Conservation (phyloP, 2,329 filamentous ascomycete species). For the Camptophora hylomeconis region DNA sequence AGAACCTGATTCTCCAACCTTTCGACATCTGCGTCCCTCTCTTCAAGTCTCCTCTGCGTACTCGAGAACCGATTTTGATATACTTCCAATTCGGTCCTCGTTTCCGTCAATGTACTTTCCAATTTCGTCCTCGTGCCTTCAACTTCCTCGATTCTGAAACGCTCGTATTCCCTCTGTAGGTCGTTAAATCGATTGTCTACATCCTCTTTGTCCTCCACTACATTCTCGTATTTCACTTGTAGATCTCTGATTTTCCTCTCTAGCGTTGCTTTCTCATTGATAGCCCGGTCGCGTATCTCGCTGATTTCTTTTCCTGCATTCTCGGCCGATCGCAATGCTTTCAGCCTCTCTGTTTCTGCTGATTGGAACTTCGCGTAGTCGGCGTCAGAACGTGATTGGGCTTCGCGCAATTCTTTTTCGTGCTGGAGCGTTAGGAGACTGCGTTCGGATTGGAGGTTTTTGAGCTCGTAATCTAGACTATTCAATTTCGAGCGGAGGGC, state of each 20-base stretch:
- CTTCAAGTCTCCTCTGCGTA: slow-evolving; percentile 52
- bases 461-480: slow-evolving; percentile 74
- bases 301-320: slow-evolving; percentile 40
- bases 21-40: slow-evolving; percentile 59
- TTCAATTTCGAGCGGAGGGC: slow-evolving; percentile 82
- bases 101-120: slow-evolving; percentile 39
- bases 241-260: slow-evolving; percentile 42
- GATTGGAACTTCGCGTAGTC: slow-evolving; percentile 60
- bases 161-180: slow-evolving; percentile 51
- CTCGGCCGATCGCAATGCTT: slow-evolving; percentile 42
- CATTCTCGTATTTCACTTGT: slow-evolving; percentile 56
- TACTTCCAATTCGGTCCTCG: slow-evolving; percentile 41
- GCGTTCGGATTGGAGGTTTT: slow-evolving; percentile 75
- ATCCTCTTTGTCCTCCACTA: slow-evolving; percentile 76
- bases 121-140: slow-evolving; percentile 48
- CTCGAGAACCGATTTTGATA: slow-evolving; percentile 43
- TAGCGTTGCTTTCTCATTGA: slow-evolving; percentile 42
- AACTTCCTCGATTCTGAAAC: slow-evolving; percentile 42
- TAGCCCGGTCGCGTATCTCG: slow-evolving; percentile 38
- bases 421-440: slow-evolving; percentile 67
- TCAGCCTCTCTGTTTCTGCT: slow-evolving; percentile 39
- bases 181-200: slow-evolving; percentile 60
- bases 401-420: slow-evolving; percentile 70
- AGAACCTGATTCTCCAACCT: slow-evolving; percentile 72
- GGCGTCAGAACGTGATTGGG: slow-evolving; percentile 67